Evolutionary conservation across 768 basidiomycete genomes (phyloP).

Genomic region (Lactarius deliciosus): DNA sequence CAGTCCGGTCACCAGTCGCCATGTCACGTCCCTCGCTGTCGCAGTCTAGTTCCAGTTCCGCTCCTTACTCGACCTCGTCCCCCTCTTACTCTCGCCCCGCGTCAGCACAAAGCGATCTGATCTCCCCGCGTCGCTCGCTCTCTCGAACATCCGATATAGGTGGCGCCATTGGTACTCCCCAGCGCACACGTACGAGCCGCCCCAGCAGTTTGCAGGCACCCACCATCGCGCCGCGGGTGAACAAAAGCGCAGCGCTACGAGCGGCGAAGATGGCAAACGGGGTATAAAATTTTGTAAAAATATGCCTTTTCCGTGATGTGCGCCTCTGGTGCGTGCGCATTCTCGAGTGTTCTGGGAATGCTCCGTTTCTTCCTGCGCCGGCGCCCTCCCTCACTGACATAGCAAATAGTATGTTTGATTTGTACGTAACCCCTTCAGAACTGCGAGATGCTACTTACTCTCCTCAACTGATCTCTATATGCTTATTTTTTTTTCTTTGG

Average conservation of each 20-base stretch:
- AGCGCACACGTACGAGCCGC: conserved; percentile 41
- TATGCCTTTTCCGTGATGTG: neutral
- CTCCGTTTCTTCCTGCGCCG: conserved; percentile 12
- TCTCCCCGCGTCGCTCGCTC: conserved; percentile 17
- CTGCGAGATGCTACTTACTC: conserved; percentile 9
- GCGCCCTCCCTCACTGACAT: conserved; percentile 12
- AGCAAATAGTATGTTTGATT: neutral
- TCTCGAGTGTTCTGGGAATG: neutral
- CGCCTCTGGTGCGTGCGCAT: neutral
- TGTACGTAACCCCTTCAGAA: neutral
- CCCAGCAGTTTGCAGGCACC: conserved; percentile 60
- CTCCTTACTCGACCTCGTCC: neutral
- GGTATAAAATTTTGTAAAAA: neutral
- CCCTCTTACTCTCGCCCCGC: conserved; percentile 11
- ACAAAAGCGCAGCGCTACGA: conserved; percentile 71
- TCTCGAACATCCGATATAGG: conserved; percentile 52
- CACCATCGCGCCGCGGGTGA: conserved; percentile 64
- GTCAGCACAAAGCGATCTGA: conserved; percentile 19
- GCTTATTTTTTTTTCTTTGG: neutral
- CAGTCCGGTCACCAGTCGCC: conserved; percentile 21
- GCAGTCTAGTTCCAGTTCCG: conserved; percentile 10
- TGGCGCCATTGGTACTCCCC: conserved; percentile 31
- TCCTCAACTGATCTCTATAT: conserved; percentile 9
- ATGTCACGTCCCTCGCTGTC: conserved; percentile 21
- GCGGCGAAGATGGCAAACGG: conserved; percentile 60